Base-by-base conservation (phyloP, 1,139 yeast species). In the Scheffersomyces quercinus region DNA sequence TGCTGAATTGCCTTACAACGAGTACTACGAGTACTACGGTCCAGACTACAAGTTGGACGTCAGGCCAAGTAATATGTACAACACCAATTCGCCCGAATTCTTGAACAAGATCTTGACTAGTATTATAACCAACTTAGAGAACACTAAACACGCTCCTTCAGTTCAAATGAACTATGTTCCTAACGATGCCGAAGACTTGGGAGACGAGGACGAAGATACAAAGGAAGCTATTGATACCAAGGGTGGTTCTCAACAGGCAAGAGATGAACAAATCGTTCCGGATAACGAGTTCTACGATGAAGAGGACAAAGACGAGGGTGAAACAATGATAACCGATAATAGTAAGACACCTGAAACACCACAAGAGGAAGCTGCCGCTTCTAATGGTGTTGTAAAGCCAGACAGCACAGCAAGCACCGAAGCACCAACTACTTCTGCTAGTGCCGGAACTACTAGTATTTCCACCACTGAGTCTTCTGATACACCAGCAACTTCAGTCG, bases 1-100 rank as follows among this genome's bases (percentile, higher is more conserved):
- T 24, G 73, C 82, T 11, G 97, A 91, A 59, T 78, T 91, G 55
- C 98, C 98, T 5, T 91, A 89, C 73, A 91, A 91, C 64, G 98
- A 93, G 65, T 93, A 93, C 70, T 91, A 88, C 68, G 98, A 91
- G 69, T 91, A 91, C 70, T 91, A 87, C 66, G 97, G 98, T 0
- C 99, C 99, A 1, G 97, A 91, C 68, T 91, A 93, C 67, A 85
- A 86, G 61, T 73, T 88, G 44, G 97, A 91, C 59, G 98, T 93
- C 39, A 80, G 97, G 52, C 96, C 97, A 11, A 86, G 95, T 13
- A 93, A 93, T 64, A 91, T 93, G 98, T 89, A 88, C 70, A 93
- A 93, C 67, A 96, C 97, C 43, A 93, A 93, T 68, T 82, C 93
- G 26, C 93, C 96, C 14, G 98, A 93, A 64, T 93, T 90, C 62